A percentile compares a stretch with the other conserved stretches of the same genome.
Conservation (phyloP, 1,139 yeast species). For the Saccharomyces hybrid region DNA sequence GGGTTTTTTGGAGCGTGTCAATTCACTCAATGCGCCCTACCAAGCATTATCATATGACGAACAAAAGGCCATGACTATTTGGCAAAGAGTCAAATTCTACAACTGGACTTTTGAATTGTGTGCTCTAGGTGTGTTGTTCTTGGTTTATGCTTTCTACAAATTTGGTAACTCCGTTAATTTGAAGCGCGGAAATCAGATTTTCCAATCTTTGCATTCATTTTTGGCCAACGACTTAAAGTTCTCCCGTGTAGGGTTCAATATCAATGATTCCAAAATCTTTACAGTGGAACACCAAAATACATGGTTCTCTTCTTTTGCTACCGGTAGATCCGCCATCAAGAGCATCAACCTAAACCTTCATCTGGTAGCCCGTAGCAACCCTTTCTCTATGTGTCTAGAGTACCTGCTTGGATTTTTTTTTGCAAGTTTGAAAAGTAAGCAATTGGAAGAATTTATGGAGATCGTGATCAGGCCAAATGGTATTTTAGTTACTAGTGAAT, state of each 20-base stretch:
- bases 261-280: conserved; percentile 25
- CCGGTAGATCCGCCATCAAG: conserved; percentile 77
- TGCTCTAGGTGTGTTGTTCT: conserved; percentile 45
- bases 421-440: conserved; percentile 35
- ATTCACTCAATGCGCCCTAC: conserved; percentile 31
- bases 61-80: conserved; percentile 42
- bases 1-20: conserved; percentile 13
- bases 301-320: conserved; percentile 66
- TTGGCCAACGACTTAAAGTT: conserved; percentile 53
- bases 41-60: conserved; percentile 43
- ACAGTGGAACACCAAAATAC: conserved; percentile 57
- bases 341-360: conserved; percentile 54
- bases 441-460: conserved; percentile 56
- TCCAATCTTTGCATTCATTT: conserved; percentile 40
- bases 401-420: conserved; percentile 49
- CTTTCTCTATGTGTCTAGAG: conserved; percentile 42
- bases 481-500: conserved; percentile 42
- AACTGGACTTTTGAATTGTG: conserved; percentile 72
- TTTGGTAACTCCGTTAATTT: conserved; percentile 57
- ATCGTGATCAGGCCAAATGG: conserved; percentile 55
- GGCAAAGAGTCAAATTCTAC: conserved; percentile 41
- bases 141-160: conserved; percentile 40
- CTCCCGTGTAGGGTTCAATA: conserved; percentile 64
- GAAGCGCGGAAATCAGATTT: conserved; percentile 45
- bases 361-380: conserved; percentile 74